Base-by-base conservation (phyloP, 2,329 filamentous ascomycete genomes). In the Aspergillus pseudoterreus region DNA sequence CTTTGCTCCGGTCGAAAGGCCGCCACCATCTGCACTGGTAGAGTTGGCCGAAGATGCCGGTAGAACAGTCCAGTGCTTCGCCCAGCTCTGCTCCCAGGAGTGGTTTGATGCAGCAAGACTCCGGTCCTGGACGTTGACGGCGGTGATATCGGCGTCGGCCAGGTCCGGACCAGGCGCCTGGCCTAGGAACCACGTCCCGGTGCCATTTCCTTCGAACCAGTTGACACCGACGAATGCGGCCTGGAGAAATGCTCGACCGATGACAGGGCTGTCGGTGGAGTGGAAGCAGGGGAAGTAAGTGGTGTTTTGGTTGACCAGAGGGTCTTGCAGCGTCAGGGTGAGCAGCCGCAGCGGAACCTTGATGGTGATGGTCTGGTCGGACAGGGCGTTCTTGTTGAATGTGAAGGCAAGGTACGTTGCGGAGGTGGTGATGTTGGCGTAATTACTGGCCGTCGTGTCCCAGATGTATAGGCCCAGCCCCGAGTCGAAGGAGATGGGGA, bases 381-480 rank as follows among this genome's bases (percentile, higher is more conserved):
- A 52, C 2, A 42, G 12, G 9, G 45, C 38, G 19, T 59, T 24
- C 14, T 56, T 55, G 14, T 50, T 57, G 50, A 65, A 64, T 1
- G 41, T 48, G 17, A 65, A 64, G 27, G 53, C 54, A 12, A 65
- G 50, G 33, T 59, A 66, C 8, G 60, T 47, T 2, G 63, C 51
- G 1, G 63, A 65, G 0, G 42, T 47, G 6, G 57, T 51, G 24
- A 66, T 56, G 4, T 43, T 53, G 1, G 19, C 12, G 47, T 61
- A 67, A 14, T 47, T 21, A 3, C 58, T 43, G 27, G 69, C 62
- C 3, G 54, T 50, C 0, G 63, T 69, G 33, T 76, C 62, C 75
- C 75, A 78, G 15, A 72, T 55, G 48, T 76, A 78, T 5, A 77
- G 56, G 0, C 70, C 72, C 2, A 75, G 60, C 6, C 53, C 52